Percentiles rank a stretch among this genome's conserved stretches.
Conservation (phyloP, 2,329 filamentous ascomycete genomes). For the Furcasterigmium furcatum region DNA sequence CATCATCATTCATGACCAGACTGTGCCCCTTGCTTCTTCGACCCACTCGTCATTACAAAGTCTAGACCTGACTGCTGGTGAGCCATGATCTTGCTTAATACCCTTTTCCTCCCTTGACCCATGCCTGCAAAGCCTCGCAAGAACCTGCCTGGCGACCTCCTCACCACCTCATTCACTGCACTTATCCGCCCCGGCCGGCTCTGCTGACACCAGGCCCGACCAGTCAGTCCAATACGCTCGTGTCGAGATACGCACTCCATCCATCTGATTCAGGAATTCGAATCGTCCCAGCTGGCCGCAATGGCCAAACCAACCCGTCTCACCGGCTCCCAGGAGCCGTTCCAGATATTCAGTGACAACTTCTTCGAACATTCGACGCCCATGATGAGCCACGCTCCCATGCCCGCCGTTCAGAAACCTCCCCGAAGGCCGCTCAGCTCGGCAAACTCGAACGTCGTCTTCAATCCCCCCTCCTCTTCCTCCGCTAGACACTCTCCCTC, state of each 20-base stretch:
- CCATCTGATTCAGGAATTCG: background rate
- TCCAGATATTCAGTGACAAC: slow-evolving; percentile 52
- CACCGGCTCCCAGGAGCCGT: slow-evolving; percentile 39
- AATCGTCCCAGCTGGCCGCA: slow-evolving; percentile 26
- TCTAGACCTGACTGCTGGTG: slow-evolving; percentile 13
- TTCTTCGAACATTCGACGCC: slow-evolving; percentile 40
- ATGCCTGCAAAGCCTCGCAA: slow-evolving; percentile 5
- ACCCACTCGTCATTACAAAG: slow-evolving; percentile 15
- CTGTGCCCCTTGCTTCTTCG: slow-evolving; percentile 14
- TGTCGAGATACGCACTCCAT: background rate
- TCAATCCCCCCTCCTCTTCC: slow-evolving; percentile 58
- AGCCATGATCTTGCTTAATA: slow-evolving; percentile 12
- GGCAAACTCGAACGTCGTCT: slow-evolving; percentile 59
- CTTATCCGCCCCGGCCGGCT: background rate
- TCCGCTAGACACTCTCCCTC: slow-evolving; percentile 62
- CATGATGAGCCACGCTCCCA: slow-evolving; percentile 54
- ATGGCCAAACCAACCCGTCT: slow-evolving; percentile 53
- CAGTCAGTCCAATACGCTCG: background rate
- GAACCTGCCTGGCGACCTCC: no score
- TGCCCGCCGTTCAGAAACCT: slow-evolving; percentile 47
- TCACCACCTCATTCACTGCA: background rate
- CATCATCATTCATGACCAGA: slow-evolving; percentile 9
- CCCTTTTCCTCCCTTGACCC: slow-evolving; percentile 12
- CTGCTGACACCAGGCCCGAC: background rate
- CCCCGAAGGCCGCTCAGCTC: slow-evolving; percentile 44